A percentile compares a stretch with the other conserved stretches of the same genome.
These are phyloP conservation scores for Acanthamoeba culbertsoni DNA, from an alignment of 208 protist species.

Conservation along the genomic window DNA sequence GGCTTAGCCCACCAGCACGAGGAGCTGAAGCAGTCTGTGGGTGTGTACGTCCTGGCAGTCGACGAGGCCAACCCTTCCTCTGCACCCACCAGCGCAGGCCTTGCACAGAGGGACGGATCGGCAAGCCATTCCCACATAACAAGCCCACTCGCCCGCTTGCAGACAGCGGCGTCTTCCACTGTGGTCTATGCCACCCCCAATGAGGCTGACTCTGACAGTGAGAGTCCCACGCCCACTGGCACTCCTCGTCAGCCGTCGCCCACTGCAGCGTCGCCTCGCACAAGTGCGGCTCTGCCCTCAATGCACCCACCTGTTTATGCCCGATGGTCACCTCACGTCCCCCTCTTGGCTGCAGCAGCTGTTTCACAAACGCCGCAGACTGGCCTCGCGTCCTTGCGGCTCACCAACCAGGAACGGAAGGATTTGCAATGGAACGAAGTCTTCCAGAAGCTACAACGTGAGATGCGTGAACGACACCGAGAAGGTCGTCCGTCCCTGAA, in stretches of 20 bases:
- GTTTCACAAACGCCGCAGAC: not conserved
- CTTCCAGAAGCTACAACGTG: not conserved
- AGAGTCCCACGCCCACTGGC: too few species aligned
- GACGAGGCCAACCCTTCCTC: too few species aligned
- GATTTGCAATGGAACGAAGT: slow-evolving; percentile 21
- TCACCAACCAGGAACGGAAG: not conserved
- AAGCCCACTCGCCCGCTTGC: not conserved
- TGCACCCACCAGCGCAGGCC: too few species aligned
- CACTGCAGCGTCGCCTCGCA: not conserved
- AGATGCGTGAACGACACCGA: not conserved
- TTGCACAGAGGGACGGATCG: not conserved
- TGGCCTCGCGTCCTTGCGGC: not conserved
- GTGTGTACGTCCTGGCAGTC: too few species aligned
- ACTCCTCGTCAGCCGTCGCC: too few species aligned
- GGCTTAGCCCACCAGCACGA: not conserved
- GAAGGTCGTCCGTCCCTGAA: not conserved
- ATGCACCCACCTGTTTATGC: too few species aligned
- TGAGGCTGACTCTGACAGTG: not conserved
- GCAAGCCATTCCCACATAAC: not conserved
- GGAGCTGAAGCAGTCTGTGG: not conserved
- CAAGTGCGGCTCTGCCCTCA: too few species aligned
- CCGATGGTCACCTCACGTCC: too few species aligned
- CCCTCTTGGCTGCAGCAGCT: not conserved
- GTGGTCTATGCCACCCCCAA: not conserved
- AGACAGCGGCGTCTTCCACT: not conserved